Conservation (phyloP, 2,329 filamentous ascomycete species). For the Scedosporium aurantiacum region DNA sequence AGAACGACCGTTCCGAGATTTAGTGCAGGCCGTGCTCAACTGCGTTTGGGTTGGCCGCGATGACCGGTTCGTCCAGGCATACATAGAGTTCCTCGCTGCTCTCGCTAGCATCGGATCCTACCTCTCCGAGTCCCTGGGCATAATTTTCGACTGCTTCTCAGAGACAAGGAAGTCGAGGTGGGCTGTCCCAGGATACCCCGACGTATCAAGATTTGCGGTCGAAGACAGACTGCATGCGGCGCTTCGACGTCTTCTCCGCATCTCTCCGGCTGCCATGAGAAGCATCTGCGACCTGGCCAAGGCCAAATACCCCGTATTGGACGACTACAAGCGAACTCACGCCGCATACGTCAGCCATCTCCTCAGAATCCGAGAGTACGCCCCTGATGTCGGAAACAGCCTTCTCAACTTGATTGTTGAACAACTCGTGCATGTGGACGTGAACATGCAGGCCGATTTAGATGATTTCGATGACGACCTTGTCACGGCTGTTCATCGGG, state of each 20-base stretch:
- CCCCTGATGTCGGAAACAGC: conserved; percentile 65
- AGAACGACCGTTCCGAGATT: conserved; percentile 44
- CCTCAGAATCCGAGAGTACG: conserved; percentile 64
- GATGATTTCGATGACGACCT: conserved; percentile 87
- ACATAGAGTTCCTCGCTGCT: conserved; percentile 56
- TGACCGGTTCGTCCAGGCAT: conserved; percentile 54
- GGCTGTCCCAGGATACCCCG: conserved; percentile 40
- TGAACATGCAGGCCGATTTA: conserved; percentile 86
- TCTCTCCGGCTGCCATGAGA: conserved; percentile 69
- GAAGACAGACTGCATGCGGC: conserved; percentile 65
- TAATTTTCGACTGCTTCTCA: conserved; percentile 70
- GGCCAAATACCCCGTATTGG: conserved; percentile 62
- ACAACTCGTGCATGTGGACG: conserved; percentile 84
- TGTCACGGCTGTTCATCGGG: conserved; percentile 59
- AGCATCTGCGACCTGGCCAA: conserved; percentile 57
- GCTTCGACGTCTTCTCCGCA: conserved; percentile 63
- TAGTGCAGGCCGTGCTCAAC: conserved; percentile 47
- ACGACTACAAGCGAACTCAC: conserved; percentile 67
- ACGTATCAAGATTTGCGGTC: conserved; percentile 53
- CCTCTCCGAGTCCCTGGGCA: conserved; percentile 61
- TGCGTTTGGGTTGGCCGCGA: conserved; percentile 57
- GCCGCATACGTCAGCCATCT: conserved; percentile 83
- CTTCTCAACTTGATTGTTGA: conserved; percentile 76
- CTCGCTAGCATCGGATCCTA: conserved; percentile 73
- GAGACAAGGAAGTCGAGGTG: conserved; percentile 35